phyloP scores from a whole-genome alignment of 1,139 yeast genomes.

The Hyphopichia buzzinii region DNA sequence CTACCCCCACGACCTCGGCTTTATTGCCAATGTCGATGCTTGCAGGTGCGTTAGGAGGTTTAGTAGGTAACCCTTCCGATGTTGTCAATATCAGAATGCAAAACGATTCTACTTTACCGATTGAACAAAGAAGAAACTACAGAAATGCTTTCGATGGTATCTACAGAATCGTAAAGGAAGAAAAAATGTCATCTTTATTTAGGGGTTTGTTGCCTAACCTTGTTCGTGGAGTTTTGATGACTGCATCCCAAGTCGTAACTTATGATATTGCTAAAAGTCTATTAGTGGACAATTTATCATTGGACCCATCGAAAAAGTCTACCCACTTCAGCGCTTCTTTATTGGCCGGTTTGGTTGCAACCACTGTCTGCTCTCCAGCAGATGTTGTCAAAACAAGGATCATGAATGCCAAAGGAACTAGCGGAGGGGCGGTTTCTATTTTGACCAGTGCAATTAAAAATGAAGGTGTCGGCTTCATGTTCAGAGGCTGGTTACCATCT shows the following conservation, averaged over 20 bases:
- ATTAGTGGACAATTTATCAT: slow-evolving; percentile 47
- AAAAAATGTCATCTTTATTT: slow-evolving; percentile 59
- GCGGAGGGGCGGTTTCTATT: slow-evolving; percentile 50
- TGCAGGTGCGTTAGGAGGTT: slow-evolving; percentile 80
- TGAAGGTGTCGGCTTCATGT: slow-evolving; percentile 79
- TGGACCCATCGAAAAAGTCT: slow-evolving; percentile 61
- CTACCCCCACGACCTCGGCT: slow-evolving; percentile 39
- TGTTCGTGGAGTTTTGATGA: slow-evolving; percentile 81
- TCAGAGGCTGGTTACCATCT: slow-evolving; percentile 89
- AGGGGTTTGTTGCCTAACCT: slow-evolving; percentile 79
- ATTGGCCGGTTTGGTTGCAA: slow-evolving; percentile 81
- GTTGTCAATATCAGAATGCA: slow-evolving; percentile 90
- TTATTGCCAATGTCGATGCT: slow-evolving; percentile 78
- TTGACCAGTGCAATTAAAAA: slow-evolving; percentile 54
- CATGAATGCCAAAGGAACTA: slow-evolving; percentile 65
- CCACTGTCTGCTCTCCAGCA: slow-evolving; percentile 89
- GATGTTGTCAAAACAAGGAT: slow-evolving; percentile 88
- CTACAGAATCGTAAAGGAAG: slow-evolving; percentile 55
- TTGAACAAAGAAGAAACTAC: slow-evolving; percentile 68
- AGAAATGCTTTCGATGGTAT: slow-evolving; percentile 79
- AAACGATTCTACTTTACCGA: slow-evolving; percentile 72
- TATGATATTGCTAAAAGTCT: slow-evolving; percentile 73
- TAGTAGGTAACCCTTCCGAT: slow-evolving; percentile 86
- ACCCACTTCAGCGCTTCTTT: slow-evolving; percentile 80
- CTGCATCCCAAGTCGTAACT: slow-evolving; percentile 88